Conservation (phyloP, 2,329 filamentous ascomycete genomes). For the Aspergillus sojae region DNA sequence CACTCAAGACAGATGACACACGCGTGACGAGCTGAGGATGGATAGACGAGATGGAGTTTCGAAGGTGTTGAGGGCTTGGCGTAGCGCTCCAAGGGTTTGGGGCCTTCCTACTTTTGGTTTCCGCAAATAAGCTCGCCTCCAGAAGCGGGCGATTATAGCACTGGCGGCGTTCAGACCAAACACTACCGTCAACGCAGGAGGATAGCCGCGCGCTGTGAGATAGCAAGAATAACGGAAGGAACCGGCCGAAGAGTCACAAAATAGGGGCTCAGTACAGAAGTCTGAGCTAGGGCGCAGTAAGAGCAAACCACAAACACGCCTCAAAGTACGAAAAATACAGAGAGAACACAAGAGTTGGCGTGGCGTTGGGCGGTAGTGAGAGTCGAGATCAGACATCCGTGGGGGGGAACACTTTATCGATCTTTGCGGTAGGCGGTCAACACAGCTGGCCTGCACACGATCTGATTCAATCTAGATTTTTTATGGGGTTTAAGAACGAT, state of each 20-base stretch:
- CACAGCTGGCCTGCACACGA: neutral
- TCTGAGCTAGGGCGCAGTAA: neutral
- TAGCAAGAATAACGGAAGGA: neutral
- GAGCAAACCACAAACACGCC: slow-evolving; percentile 1
- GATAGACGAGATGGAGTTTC: neutral
- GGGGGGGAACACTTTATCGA: slow-evolving; percentile 10
- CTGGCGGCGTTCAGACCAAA: slow-evolving; percentile 13
- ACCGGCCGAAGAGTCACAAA: neutral
- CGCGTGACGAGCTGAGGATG: neutral
- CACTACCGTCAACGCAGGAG: slow-evolving; percentile 11
- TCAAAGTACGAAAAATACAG: slow-evolving; percentile 9
- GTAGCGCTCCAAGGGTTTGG: neutral
- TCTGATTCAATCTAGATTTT: slow-evolving; percentile 11
- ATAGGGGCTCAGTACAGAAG: neutral
- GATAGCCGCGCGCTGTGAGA: slow-evolving; percentile 11
- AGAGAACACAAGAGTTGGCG: slow-evolving; percentile 14
- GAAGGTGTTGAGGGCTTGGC: neutral
- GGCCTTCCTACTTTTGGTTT: neutral
- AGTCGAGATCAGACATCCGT: slow-evolving; percentile 13
- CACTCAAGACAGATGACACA: neutral
- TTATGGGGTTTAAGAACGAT: neutral
- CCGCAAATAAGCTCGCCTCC: slow-evolving; percentile 1
- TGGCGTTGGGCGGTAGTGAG: slow-evolving; percentile 25
- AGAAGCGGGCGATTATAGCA: slow-evolving; percentile 13
- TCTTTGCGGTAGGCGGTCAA: slow-evolving; percentile 20